Evolutionary conservation across 2,329 filamentous ascomycete species (phyloP).

Genomic region (Teratosphaeriaceae sp.): DNA sequence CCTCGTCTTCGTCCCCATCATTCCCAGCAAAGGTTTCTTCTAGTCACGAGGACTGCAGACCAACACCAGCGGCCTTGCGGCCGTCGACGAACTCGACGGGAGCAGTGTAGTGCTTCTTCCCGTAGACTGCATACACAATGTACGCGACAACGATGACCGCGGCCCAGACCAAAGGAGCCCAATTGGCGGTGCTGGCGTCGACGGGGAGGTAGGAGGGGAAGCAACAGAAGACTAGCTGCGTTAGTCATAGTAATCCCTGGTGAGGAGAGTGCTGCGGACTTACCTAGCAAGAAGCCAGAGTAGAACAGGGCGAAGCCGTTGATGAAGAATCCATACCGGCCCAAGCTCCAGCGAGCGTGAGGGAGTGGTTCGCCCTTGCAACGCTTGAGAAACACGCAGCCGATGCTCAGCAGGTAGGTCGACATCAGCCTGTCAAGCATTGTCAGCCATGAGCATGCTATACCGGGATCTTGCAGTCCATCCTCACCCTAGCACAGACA

Average conservation of each 20-base stretch:
- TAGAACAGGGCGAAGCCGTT: slow-evolving; percentile 19
- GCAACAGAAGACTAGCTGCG: slow-evolving; percentile 25
- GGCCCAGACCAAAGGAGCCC: slow-evolving; percentile 25
- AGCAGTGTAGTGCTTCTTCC: slow-evolving; percentile 22
- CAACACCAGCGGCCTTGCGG: slow-evolving; percentile 17
- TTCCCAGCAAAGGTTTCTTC: not conserved
- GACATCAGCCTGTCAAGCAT: slow-evolving; percentile 27
- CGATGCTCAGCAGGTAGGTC: slow-evolving; percentile 30
- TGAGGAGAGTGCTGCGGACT: not conserved
- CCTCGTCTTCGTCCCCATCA: not conserved
- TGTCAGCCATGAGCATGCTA: too few relatives aligned
- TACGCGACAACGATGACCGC: slow-evolving; percentile 21
- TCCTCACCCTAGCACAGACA: slow-evolving; percentile 20
- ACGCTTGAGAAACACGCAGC: slow-evolving; percentile 20
- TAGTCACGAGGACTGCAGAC: slow-evolving; percentile 15
- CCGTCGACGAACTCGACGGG: slow-evolving; percentile 26
- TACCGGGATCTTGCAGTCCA: too few relatives aligned
- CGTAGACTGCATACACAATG: slow-evolving; percentile 22
- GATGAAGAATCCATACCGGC: slow-evolving; percentile 14
- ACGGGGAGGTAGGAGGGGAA: slow-evolving; percentile 25
- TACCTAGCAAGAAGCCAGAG: slow-evolving; percentile 22
- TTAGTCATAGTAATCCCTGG: too few relatives aligned
- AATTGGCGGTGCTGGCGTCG: slow-evolving; percentile 21
- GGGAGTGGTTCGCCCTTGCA: slow-evolving; percentile 16
- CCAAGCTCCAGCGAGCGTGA: slow-evolving; percentile 16